Conservation (phyloP, 106 monocot species). For the Cymbidium sinense region DNA sequence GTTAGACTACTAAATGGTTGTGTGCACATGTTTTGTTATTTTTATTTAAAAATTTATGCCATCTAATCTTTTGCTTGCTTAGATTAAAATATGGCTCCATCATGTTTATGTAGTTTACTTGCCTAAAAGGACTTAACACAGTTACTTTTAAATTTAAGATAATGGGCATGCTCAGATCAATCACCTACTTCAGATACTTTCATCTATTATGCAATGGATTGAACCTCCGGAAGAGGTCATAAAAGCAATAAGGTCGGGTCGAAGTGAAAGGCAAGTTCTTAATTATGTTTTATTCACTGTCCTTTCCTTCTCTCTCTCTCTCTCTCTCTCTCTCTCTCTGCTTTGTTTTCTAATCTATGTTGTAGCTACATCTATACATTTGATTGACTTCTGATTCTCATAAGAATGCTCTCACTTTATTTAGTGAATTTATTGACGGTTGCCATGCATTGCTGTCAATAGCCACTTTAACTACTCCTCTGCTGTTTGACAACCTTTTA, state of each 20-base stretch:
- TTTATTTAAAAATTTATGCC: not conserved
- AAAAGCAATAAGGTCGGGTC: constrained; percentile 36
- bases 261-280: constrained; percentile 52
- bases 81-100: not conserved
- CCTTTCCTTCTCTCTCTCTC: too few relatives aligned
- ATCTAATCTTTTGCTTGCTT: not conserved
- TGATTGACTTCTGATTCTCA: not conserved
- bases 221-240: constrained; percentile 58
- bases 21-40: not conserved
- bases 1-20: not conserved
- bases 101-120: not conserved
- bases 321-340: not conserved
- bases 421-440: constrained; percentile 87
- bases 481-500: constrained; percentile 70
- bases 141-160: constrained; percentile 37
- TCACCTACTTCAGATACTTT: constrained; percentile 65
- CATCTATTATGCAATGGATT: constrained; percentile 66
- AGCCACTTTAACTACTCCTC: constrained; percentile 48
- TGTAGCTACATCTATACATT: not conserved
- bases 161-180: constrained; percentile 68
- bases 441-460: constrained; percentile 90
- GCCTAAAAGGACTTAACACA: not conserved
- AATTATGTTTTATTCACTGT: constrained; percentile 3
- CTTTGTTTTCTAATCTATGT: not conserved
- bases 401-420: constrained; percentile 5